A percentile compares a stretch with the other conserved stretches of the same genome.
Evolutionary conservation across 2,329 filamentous ascomycete species (phyloP).

Genomic region (Xylaria hypoxylon): DNA sequence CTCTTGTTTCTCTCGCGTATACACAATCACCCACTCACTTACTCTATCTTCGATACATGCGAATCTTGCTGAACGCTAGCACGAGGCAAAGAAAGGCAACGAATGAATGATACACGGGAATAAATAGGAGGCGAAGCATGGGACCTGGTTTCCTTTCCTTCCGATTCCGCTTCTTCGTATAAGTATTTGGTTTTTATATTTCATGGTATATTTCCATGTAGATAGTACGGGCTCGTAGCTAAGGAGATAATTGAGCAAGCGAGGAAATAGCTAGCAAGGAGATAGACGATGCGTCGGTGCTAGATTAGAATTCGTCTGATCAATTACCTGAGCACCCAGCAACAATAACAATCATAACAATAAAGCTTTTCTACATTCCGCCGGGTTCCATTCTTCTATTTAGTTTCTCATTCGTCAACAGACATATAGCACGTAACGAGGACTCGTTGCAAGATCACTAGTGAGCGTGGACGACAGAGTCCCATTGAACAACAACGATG

Average conservation of each 20-base stretch:
- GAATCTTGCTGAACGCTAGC: neutral
- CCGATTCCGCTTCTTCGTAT: neutral
- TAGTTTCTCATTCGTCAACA: neutral
- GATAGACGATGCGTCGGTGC: neutral
- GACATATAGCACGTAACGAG: neutral
- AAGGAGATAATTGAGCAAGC: neutral
- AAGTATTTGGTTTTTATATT: too few species aligned
- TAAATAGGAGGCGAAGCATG: neutral
- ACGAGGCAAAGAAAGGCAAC: neutral
- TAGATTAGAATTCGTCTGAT: neutral
- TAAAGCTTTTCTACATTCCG: neutral
- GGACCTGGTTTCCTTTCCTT: neutral
- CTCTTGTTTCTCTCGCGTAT: neutral
- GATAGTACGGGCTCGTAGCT: neutral
- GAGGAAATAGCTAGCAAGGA: neutral
- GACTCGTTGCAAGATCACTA: neutral
- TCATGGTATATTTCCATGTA: neutral
- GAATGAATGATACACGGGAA: neutral
- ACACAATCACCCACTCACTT: neutral
- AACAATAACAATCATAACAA: too few species aligned
- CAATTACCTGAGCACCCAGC: too few species aligned
- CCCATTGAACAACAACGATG: conserved; percentile 34
- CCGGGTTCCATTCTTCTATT: neutral
- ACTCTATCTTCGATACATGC: neutral
- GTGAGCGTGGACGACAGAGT: conserved; percentile 8